These are phyloP conservation scores for Colletotrichum caudatum DNA, from an alignment of 2,329 filamentous ascomycete species.

Conservation along the genomic window DNA sequence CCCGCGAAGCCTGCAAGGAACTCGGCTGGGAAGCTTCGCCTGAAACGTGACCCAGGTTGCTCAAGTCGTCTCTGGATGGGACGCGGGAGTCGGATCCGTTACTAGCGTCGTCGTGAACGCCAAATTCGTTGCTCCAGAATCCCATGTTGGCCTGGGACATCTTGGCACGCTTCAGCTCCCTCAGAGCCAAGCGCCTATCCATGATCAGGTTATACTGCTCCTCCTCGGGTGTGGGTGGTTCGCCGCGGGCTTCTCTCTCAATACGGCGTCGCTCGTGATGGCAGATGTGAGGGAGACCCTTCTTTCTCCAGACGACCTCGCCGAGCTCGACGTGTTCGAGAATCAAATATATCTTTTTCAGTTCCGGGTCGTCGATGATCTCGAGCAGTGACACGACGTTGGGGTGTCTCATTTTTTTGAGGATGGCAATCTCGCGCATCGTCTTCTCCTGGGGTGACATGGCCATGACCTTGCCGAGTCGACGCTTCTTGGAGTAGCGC, in stretches of 20 bases:
- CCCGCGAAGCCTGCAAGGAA: slow-evolving; percentile 54
- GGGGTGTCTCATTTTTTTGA: slow-evolving; percentile 98
- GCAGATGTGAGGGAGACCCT: slow-evolving; percentile 85
- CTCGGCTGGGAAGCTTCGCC: slow-evolving; percentile 53
- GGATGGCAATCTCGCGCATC: slow-evolving; percentile 95
- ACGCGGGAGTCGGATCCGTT: slow-evolving; percentile 58
- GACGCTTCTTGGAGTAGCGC: slow-evolving; percentile 91
- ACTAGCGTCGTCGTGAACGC: slow-evolving; percentile 66
- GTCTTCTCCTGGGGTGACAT: slow-evolving; percentile 79
- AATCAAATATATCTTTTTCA: slow-evolving; percentile 98
- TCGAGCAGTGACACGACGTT: slow-evolving; percentile 96
- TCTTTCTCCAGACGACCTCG: slow-evolving; percentile 93
- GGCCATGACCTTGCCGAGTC: slow-evolving; percentile 84
- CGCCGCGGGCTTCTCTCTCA: slow-evolving; percentile 75
- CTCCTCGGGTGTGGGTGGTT: slow-evolving; percentile 70
- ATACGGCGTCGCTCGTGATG: slow-evolving; percentile 84
- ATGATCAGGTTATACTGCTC: slow-evolving; percentile 70
- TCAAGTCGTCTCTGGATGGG: slow-evolving; percentile 56
- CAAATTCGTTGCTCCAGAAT: slow-evolving; percentile 88
- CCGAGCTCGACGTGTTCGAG: slow-evolving; percentile 95
- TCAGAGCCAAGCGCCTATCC: slow-evolving; percentile 69
- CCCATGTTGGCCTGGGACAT: slow-evolving; percentile 63
- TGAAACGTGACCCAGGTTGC: slow-evolving; percentile 47
- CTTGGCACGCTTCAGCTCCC: slow-evolving; percentile 68
- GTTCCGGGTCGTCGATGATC: slow-evolving; percentile 95